A percentile compares a stretch with the other conserved stretches of the same genome.
These are phyloP conservation scores for Backusella luteola DNA, from an alignment of 192 early-diverging fungal genomes.

Conservation along the genomic window DNA sequence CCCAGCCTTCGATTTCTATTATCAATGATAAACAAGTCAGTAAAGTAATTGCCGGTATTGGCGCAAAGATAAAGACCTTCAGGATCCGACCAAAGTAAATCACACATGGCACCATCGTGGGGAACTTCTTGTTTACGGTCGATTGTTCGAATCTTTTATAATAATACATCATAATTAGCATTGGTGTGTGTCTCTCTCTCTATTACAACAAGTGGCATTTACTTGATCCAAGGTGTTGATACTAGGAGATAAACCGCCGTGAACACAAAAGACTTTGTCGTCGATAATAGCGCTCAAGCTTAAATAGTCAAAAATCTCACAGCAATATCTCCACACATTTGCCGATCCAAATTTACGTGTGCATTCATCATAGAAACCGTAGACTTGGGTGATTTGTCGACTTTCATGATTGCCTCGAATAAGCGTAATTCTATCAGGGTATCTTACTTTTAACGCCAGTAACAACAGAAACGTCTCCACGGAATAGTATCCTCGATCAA, in stretches of 20 bases:
- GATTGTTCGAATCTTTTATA: slow-evolving; percentile 74
- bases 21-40: too few species aligned
- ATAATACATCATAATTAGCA: not conserved
- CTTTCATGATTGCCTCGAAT: slow-evolving; percentile 94
- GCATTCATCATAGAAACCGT: slow-evolving; percentile 98
- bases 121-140: slow-evolving; percentile 97
- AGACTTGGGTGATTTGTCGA: slow-evolving; percentile 96
- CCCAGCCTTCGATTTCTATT: slow-evolving; percentile 82
- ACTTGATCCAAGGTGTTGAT: slow-evolving; percentile 92
- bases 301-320: slow-evolving; percentile 97
- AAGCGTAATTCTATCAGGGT: slow-evolving; percentile 91
- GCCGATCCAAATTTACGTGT: slow-evolving; percentile 94
- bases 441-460: slow-evolving; percentile 91
- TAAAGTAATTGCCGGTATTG: not conserved
- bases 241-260: slow-evolving; percentile 91
- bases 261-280: slow-evolving; percentile 92
- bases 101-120: slow-evolving; percentile 97
- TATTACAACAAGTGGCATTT: not conserved
- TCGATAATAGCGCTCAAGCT: slow-evolving; percentile 93
- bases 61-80: slow-evolving; percentile 50
- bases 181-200: too few species aligned
- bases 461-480: slow-evolving; percentile 98
- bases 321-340: slow-evolving; percentile 97
- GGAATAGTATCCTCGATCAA: slow-evolving; percentile 94
- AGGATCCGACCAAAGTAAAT: slow-evolving; percentile 97